Evolutionary conservation across 768 basidiomycete species (phyloP), one percentile per base, ranked within the genome.

Genomic region (Epithele typhae): DNA sequence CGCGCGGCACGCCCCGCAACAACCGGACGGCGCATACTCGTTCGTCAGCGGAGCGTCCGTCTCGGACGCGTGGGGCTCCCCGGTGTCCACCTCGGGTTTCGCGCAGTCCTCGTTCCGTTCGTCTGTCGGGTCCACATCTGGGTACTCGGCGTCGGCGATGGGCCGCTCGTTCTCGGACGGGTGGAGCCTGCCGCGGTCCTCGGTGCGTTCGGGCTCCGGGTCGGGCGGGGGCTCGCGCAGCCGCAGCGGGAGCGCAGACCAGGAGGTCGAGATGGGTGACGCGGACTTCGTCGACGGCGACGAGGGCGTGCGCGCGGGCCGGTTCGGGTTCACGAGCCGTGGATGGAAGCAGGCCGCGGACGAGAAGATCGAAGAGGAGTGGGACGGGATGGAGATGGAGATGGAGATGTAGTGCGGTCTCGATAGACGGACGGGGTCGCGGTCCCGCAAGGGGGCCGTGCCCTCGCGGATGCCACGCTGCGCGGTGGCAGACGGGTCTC

Each of bases 331-430:
- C 53, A 51, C 49, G 30, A 46, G 55, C 44, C 63, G 63, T 4
- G 56, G 57, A 24, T 58, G 61, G 40, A 58, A 46, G 55, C 60
- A 60, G 55, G 46, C 41, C 48, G 37, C 59, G 37, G 75, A 45
- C 40, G 56, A 53, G 45, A 62, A 60, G 61, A 62, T 60, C 23
- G 79, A 76, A 32, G 69, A 69, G 43, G 69, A 70, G 49, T 74
- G 66, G 69, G 67, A 72, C 43, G 67, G 75, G 40, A 64, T 69
- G 67, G 74, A 75, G 49, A 84, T 87, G 80, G 86, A 84, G 45
- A 82, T 84, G 81, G 81, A 82, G 57, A 78, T 84, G 77, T 64
- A n/a, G n/a, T n/a, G n/a, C n/a, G n/a, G n/a, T n/a, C n/a, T n/a
- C n/a, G n/a, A n/a, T n/a, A n/a, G 27, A 30, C 8, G 27, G 27